phyloP scores from a whole-genome alignment of 371 early-diverging fungal species.

The Zychaea mexicana region DNA sequence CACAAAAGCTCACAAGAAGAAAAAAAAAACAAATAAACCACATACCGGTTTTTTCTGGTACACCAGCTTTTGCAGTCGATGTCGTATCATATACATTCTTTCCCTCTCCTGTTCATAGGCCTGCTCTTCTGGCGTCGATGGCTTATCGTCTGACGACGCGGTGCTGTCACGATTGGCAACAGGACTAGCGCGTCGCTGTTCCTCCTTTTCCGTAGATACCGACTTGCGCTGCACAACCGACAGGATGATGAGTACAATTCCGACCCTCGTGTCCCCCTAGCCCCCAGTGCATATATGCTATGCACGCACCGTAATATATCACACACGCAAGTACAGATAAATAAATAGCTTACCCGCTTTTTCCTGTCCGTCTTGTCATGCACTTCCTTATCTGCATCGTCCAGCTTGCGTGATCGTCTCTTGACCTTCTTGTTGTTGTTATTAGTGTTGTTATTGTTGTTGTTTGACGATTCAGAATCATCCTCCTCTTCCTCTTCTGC shows the following conservation, averaged over 20 bases:
- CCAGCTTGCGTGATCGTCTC: slow-evolving; percentile 25
- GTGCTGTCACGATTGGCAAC: slow-evolving; percentile 4
- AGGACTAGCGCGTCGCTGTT: slow-evolving; percentile 5
- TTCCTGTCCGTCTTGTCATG: slow-evolving; percentile 23
- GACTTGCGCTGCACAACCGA: slow-evolving; percentile 26
- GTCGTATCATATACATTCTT: slow-evolving; percentile 43
- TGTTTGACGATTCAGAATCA: neutral
- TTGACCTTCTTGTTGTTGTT: no score
- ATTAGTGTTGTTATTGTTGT: no score
- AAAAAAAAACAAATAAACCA: no score
- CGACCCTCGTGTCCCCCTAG: neutral
- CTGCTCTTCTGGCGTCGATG: slow-evolving; percentile 13
- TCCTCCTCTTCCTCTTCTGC: slow-evolving; percentile 18
- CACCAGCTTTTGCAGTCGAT: slow-evolving; percentile 45
- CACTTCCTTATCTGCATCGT: slow-evolving; percentile 26
- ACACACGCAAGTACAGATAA: no score
- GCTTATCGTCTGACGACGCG: neutral
- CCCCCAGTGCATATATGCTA: no score
- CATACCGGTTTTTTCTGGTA: slow-evolving; percentile 53
- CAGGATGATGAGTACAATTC: neutral
- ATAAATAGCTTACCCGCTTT: slow-evolving; percentile 39
- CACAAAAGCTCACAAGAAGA: no score
- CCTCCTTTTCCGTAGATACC: slow-evolving; percentile 11
- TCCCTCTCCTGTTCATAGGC: slow-evolving; percentile 27
- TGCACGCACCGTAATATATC: no score